A percentile compares a stretch with the other conserved stretches of the same genome.
phyloP scores from a whole-genome alignment of 176 grass and related monocot species.

The Raddia distichophylla region DNA sequence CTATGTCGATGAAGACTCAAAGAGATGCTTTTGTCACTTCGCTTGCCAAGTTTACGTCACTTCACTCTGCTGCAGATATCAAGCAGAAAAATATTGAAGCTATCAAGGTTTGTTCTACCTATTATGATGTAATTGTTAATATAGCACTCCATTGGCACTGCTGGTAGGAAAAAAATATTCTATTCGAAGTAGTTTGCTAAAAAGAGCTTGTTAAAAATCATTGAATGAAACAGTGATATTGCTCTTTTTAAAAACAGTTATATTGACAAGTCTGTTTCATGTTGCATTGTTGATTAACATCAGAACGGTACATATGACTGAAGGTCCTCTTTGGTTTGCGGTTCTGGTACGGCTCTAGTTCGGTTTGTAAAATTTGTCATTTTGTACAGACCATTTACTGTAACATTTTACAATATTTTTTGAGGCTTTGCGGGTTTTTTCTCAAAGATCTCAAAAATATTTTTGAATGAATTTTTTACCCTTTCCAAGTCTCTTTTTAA shows the following conservation, averaged over 20 bases:
- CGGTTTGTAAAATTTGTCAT: no score
- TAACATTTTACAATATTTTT: no score
- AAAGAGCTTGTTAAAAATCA: slow-evolving; percentile 16
- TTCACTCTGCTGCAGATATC: slow-evolving; percentile 94
- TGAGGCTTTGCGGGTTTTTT: no score
- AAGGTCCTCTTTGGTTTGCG: background rate
- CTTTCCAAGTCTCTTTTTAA: no score
- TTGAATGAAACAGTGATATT: slow-evolving; percentile 1
- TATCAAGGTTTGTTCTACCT: slow-evolving; percentile 80
- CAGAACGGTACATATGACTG: background rate
- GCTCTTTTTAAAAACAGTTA: background rate
- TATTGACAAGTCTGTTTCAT: slow-evolving; percentile 14
- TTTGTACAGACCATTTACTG: no score
- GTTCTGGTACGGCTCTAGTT: no score
- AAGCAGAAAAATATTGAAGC: slow-evolving; percentile 97
- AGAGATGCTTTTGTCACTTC: slow-evolving; percentile 97
- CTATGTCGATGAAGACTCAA: slow-evolving; percentile 99
- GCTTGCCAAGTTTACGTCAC: slow-evolving; percentile 97
- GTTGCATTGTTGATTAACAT: slow-evolving; percentile 5
- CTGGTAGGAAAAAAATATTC: background rate
- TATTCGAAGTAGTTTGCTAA: slow-evolving; percentile 33
- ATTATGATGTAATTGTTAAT: slow-evolving; percentile 36
- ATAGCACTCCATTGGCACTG: background rate
- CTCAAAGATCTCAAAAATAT: no score
- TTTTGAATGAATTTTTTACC: no score